These are phyloP conservation scores for Astragalus membranaceus DNA, from an alignment of 306 rosid genomes.

Conservation along the genomic window DNA sequence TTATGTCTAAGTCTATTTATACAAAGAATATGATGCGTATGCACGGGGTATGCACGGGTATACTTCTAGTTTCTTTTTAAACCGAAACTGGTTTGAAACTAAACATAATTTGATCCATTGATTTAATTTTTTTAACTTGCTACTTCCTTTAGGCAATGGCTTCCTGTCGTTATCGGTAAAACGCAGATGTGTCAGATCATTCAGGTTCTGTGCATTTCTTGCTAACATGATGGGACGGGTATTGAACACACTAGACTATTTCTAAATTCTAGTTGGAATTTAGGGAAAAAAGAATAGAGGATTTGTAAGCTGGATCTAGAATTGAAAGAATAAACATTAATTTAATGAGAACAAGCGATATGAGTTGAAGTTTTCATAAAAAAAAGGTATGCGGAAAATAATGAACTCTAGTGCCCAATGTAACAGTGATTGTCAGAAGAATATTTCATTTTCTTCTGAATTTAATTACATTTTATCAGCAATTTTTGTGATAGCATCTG, in stretches of 20 bases:
- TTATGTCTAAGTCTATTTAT: too few relatives aligned
- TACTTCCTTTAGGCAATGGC: neutral
- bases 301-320: neutral
- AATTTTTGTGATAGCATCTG: slow-evolving; percentile 46
- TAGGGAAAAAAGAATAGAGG: neutral
- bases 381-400: neutral
- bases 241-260: neutral
- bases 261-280: neutral
- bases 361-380: neutral
- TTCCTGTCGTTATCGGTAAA: neutral
- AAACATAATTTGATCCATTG: neutral
- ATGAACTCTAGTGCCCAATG: slow-evolving; percentile 17
- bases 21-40: too few relatives aligned
- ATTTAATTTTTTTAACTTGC: neutral
- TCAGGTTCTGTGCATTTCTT: neutral
- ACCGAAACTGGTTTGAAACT: neutral
- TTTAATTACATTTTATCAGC: slow-evolving; percentile 44
- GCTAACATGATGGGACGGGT: neutral
- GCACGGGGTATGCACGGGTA: too few relatives aligned
- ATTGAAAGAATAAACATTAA: slow-evolving; percentile 17
- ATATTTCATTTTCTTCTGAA: slow-evolving; percentile 2
- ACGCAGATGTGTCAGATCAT: neutral
- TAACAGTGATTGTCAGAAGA: neutral
- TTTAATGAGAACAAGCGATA: neutral
- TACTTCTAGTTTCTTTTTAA: neutral